Base-by-base conservation (phyloP, 768 basidiomycete species). In the Leccinum ochraceum region DNA sequence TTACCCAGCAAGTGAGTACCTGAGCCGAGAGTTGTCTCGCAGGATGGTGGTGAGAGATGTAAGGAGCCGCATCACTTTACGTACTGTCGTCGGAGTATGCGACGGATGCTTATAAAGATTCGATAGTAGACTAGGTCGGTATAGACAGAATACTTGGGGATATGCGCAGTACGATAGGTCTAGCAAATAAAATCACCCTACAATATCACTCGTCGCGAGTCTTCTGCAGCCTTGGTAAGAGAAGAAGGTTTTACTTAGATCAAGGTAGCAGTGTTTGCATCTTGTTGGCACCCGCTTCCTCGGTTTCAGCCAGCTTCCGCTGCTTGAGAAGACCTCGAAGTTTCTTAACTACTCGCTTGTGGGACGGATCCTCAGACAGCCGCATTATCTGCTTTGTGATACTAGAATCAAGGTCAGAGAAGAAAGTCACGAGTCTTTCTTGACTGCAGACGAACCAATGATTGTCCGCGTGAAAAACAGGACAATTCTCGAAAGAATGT, bases 401-500 rank as follows among this genome's bases (percentile, higher is more conserved):
- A 59, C 85, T 85, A 59, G 24, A 36, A 54, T 51, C 57, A 58
- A 48, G 26, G 61, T 61, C 65, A 68, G 60, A 56, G 34, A 52
- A 26, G 11, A 13, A 22, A 20, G 3, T 34, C 11, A 13, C 34
- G 11, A 44, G 22, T 32, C 22, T 37, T 14, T 53, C 37, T 56
- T 17, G 30, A 44, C 30, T 44, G 60, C 56, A 39, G n/a, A 58
- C 67, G 50, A 63, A 88, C 89, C 83, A 87, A 58, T 76, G 73
- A 1, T 83, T 75, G 2, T 88, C 89, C 56, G 77, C 76, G 6
- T 60, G 61, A 3, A 87, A 79, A 24, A 83, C 67, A 16, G 86
- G 82, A 67, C 90, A 92, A 28, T 80, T 77, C 67, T 82, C 79
- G 10, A 83, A 62, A 22, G 77, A 60, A 69, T 87, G 86, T 44